Evolutionary conservation across 2,329 filamentous ascomycete species (phyloP), one percentile per base, ranked within the genome.

Genomic region (Xylariaceae sp.): DNA sequence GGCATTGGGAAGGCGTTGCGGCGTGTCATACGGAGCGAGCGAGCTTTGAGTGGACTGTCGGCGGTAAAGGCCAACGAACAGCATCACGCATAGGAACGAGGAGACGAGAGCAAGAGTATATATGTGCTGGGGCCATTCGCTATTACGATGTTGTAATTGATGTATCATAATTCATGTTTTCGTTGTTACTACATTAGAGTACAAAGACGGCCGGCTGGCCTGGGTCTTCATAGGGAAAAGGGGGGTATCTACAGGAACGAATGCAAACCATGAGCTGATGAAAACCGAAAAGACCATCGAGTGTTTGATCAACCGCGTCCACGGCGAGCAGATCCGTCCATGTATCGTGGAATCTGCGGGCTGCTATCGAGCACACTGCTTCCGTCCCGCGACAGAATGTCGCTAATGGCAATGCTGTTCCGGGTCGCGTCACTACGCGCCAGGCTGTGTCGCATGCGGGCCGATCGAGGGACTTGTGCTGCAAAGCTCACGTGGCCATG

Each of bases 351-450:
- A 9, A 67, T 54, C 12, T 68, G 66, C n/a, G 77, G 77, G 51
- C 76, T 80, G 51, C 74, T 77, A 1, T 69, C 70, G 46, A 76
- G 64, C 41, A 75, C 66, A 48, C 76, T 81, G 58, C 78, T 80
- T 42, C 76, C 79, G 29, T 79, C 74, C 29, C 70, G 65, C 7
- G 75, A 78, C 38, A 81, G 61, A 9, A 80, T 60, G 30, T 74
- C 71, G 49, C 73, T 79, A 35, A 80, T 64, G 49, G 81, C 78
- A 40, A 83, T 66, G 51, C 78, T 81, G 54, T 70, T 65, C 42
- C 72, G 62, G 7, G 68, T 64, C 8, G 57, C 59, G 49, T 68
- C 63, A 37, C 65, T 66, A 29, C 64, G 62, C 26, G 67, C 62
- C 41, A 72, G 62, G 37, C 64, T 61, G 32, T 57, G 54, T 15